A percentile compares a stretch with the other conserved stretches of the same genome.
Evolutionary conservation across 148 eudicot species (phyloP).

Genomic region (Bassia scoparia): DNA sequence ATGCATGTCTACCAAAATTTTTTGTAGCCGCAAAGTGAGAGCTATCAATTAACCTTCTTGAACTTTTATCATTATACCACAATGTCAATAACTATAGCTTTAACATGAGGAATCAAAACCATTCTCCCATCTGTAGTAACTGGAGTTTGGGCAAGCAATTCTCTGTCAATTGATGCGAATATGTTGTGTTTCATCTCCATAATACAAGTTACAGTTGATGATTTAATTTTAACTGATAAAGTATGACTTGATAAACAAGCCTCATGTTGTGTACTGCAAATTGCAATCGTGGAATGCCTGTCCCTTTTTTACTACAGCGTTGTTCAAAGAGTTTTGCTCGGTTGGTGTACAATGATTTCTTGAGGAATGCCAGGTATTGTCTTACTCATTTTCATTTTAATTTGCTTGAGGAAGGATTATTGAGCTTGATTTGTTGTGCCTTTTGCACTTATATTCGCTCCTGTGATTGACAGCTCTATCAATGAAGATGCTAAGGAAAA

Average conservation of each 20-base stretch:
- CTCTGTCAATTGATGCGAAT: slow-evolving; percentile 69
- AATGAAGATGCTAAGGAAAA: slow-evolving; percentile 74
- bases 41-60: slow-evolving; percentile 15
- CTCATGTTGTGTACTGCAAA: slow-evolving; percentile 1
- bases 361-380: slow-evolving; percentile 76
- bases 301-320: slow-evolving; percentile 57
- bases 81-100: not conserved
- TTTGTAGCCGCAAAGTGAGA: slow-evolving; percentile 73
- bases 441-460: slow-evolving; percentile 12
- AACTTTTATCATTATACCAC: not conserved
- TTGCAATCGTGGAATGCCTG: not conserved
- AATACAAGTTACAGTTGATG: slow-evolving; percentile 67
- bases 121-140: slow-evolving; percentile 42
- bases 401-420: not conserved
- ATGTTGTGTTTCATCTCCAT: slow-evolving; percentile 95
- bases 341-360: slow-evolving; percentile 66
- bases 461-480: slow-evolving; percentile 52
- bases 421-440: not conserved
- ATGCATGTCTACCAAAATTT: slow-evolving; percentile 80
- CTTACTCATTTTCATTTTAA: not conserved
- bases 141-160: slow-evolving; percentile 80
- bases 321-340: slow-evolving; percentile 96
- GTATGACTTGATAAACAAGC: not conserved
- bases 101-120: not conserved
- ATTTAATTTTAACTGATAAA: not conserved